phyloP scores from a whole-genome alignment of 2,329 filamentous ascomycete genomes.

The Incumbomyces lentus region DNA sequence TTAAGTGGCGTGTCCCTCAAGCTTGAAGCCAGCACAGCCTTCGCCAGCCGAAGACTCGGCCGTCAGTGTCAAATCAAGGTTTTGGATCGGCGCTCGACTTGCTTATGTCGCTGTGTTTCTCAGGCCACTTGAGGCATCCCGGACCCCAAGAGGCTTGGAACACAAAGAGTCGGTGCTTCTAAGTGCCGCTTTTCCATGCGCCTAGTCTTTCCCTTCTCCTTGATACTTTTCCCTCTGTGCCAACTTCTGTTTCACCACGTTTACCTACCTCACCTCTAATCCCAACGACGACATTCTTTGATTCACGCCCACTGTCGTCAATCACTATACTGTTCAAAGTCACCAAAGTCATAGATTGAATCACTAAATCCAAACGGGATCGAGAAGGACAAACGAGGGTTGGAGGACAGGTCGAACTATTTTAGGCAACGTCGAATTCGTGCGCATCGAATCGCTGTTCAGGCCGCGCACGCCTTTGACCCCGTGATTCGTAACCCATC shows the following conservation, averaged over 20 bases:
- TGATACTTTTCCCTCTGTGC: background rate
- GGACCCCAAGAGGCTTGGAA: background rate
- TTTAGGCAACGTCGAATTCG: background rate
- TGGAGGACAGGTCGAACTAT: background rate
- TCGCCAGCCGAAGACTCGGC: background rate
- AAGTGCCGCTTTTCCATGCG: slow-evolving; percentile 1
- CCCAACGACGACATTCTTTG: background rate
- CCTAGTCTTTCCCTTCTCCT: background rate
- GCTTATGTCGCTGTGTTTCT: too few relatives aligned
- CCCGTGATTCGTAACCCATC: slow-evolving; percentile 1
- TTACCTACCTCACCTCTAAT: background rate
- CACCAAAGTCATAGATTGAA: background rate
- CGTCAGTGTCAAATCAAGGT: background rate
- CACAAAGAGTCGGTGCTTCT: background rate
- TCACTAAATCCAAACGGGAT: background rate
- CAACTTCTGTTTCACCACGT: background rate
- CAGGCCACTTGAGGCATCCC: slow-evolving; percentile 5
- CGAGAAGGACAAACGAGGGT: background rate
- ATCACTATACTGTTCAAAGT: background rate
- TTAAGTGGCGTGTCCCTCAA: background rate
- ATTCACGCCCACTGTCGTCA: slow-evolving; percentile 1
- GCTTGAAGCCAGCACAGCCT: background rate
- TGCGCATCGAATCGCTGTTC: background rate
- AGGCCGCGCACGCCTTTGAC: background rate
- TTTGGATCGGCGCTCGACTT: background rate